Percentiles rank a stretch among this genome's conserved stretches.
Evolutionary conservation across 2,329 filamentous ascomycete species (phyloP).

Genomic region (Aureobasidium sp.): DNA sequence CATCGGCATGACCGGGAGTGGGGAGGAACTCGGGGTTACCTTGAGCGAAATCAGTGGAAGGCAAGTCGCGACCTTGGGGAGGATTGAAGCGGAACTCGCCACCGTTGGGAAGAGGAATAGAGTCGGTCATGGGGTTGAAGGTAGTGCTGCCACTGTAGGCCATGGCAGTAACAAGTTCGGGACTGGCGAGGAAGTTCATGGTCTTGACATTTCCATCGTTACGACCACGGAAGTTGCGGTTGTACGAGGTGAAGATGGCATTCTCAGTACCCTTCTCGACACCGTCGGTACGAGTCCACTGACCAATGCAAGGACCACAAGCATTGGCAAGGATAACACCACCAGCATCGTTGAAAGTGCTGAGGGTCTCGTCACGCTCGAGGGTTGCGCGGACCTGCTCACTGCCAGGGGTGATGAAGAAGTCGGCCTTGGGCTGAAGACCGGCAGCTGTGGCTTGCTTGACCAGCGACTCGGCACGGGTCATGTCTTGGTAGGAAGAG

Average conservation of each 20-base stretch:
- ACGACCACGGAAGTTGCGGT: conserved; percentile 93
- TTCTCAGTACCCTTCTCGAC: conserved; percentile 79
- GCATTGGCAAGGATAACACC: conserved; percentile 89
- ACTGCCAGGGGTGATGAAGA: conserved; percentile 93
- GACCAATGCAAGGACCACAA: conserved; percentile 80
- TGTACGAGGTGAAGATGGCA: conserved; percentile 94
- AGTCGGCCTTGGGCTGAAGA: conserved; percentile 78
- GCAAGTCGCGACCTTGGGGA: conserved; percentile 54
- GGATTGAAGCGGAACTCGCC: conserved; percentile 73
- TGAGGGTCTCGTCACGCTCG: conserved; percentile 77
- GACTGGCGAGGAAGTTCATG: conserved; percentile 98
- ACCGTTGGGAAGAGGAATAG: conserved; percentile 70
- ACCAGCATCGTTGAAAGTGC: conserved; percentile 77
- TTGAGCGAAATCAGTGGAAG: conserved; percentile 67
- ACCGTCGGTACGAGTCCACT: conserved; percentile 88
- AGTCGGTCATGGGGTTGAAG: conserved; percentile 92
- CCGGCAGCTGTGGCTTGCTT: conserved; percentile 87
- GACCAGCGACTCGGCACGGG: conserved; percentile 82
- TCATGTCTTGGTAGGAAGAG: conserved; percentile 98
- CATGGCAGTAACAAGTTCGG: conserved; percentile 94
- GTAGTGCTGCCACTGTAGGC: conserved; percentile 80
- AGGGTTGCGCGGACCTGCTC: conserved; percentile 95
- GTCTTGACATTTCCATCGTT: conserved; percentile 95
- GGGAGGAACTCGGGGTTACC: conserved; percentile 70
- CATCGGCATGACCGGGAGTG: conserved; percentile 61